Base-by-base conservation (phyloP, 1,284 basidiomycete genomes). In the Heterobasidion irregulare region DNA sequence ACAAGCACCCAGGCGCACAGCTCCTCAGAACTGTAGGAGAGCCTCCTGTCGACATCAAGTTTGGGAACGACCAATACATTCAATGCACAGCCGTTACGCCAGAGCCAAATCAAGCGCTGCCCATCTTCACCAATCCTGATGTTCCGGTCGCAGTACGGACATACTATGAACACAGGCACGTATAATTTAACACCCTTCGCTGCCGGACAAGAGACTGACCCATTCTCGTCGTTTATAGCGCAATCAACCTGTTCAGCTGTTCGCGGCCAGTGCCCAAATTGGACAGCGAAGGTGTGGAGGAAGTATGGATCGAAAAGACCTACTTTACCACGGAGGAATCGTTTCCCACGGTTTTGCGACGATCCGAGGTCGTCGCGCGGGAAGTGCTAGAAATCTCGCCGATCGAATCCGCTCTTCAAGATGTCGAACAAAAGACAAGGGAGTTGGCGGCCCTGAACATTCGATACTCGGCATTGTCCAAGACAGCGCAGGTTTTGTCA, bases 261-360 rank as follows among this genome's bases (percentile, higher is more conserved):
- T 82, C 82, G 3, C 81, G 92, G 8, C 83, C 85, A 41, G 75
- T 91, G 53, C 76, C 78, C 54, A 86, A 84, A 66, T 65, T 73
- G 5, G 78, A 77, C 54, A 72, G 76, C 26, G 81, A 86, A 55
- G 83, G 82, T 18, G 72, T 73, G n/a, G 84, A 86, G 63, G 86
- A 94, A 67, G 71, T 79, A 1, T 98, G 94, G 94, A 73, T 88
- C 0, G 93, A 97, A 67, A 98, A 95, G 75, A 90, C 86, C 0
- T 86, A 84, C 59, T 82, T 88, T 63, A 91, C 83, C 0, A 93
- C 92, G 2, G 92, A 95, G 67, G 92, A 96, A 62, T 79, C 84
- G 0, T 93, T 99, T 71, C 96, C 96, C 0, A 94, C 93, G 0
- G 89, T 98, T 3, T 78, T 98, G 41, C 84, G 91, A 46, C 82